phyloP scores from a whole-genome alignment of 345 rosid species.

The Lumnitzera racemosa region DNA sequence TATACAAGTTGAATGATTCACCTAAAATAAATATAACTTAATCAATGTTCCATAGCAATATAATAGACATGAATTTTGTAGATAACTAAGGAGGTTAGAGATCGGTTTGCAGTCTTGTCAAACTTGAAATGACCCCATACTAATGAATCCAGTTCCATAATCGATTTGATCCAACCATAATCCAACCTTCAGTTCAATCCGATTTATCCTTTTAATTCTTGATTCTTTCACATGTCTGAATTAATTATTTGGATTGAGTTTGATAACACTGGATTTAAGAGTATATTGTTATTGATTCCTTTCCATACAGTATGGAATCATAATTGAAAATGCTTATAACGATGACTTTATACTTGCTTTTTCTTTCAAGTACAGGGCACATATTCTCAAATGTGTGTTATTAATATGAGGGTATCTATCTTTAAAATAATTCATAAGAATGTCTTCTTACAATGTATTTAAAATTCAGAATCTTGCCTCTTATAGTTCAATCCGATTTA shows the following conservation, averaged over 20 bases:
- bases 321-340: neutral
- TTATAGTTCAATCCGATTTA: neutral
- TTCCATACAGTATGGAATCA: constrained; percentile 1
- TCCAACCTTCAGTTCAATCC: neutral
- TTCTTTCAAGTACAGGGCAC: constrained; percentile 26
- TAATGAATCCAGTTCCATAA: no score
- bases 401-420: constrained; percentile 25
- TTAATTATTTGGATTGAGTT: no score
- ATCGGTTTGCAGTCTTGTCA: no score
- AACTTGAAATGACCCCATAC: no score
- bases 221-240: neutral
- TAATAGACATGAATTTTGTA: no score
- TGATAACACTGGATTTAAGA: no score
- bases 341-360: constrained; percentile 11
- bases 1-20: no score
- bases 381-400: constrained; percentile 21
- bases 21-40: no score
- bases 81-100: no score
- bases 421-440: constrained; percentile 6
- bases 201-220: neutral
- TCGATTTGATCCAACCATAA: neutral
- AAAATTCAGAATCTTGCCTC: constrained; percentile 1
- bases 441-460: constrained; percentile 14
- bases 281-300: neutral
- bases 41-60: no score